These are phyloP conservation scores for Clarireedia paspali DNA, from an alignment of 2,329 filamentous ascomycete genomes.

Conservation along the genomic window DNA sequence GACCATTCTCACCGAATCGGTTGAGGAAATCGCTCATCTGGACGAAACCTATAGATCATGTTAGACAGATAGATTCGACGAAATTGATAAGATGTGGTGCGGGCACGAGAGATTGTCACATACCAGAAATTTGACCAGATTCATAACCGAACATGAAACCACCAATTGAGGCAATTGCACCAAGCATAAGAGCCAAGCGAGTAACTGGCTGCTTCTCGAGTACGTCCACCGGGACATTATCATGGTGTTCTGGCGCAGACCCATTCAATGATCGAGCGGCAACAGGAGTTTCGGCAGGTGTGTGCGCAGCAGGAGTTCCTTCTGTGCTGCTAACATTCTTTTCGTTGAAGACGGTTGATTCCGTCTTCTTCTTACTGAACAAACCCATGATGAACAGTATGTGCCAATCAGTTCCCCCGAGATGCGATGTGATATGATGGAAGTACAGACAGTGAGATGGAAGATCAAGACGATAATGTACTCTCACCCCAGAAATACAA, in stretches of 20 bases:
- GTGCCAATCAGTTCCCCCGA: background rate
- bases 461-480: background rate
- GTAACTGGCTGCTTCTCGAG: slow-evolving; percentile 24
- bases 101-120: slow-evolving; percentile 10
- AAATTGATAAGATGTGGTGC: background rate
- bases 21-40: slow-evolving; percentile 47
- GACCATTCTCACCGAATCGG: slow-evolving; percentile 43
- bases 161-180: slow-evolving; percentile 45
- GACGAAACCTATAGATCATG: slow-evolving; percentile 49
- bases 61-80: background rate
- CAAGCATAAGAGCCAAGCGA: slow-evolving; percentile 39
- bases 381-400: slow-evolving; percentile 10
- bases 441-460: background rate
- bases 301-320: slow-evolving; percentile 11
- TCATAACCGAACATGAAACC: slow-evolving; percentile 48
- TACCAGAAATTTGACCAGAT: slow-evolving; percentile 40
- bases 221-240: background rate
- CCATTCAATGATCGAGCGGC: slow-evolving; percentile 4
- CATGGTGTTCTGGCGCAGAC: slow-evolving; percentile 1
- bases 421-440: background rate
- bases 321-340: slow-evolving; percentile 9
- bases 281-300: slow-evolving; percentile 9
- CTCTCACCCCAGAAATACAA: background rate
- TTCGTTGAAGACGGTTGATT: slow-evolving; percentile 3
- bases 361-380: slow-evolving; percentile 10